Conservation (phyloP, 2,329 filamentous ascomycete species). For the Exophiala dermatitidis region DNA sequence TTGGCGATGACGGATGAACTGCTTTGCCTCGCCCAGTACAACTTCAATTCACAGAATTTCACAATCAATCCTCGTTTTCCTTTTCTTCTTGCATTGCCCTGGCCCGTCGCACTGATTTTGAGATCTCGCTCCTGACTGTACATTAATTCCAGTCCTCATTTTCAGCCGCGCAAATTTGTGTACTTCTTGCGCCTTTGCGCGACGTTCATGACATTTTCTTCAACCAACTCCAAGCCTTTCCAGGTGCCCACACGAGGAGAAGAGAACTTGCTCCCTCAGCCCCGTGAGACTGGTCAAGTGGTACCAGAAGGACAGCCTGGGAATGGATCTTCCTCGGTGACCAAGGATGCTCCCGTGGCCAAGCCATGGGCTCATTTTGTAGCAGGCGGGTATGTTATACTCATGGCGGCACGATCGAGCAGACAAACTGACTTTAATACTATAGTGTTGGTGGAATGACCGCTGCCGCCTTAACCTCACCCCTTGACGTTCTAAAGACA, state of each 20-base stretch:
- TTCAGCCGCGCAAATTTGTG: background rate
- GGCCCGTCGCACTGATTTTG: too few relatives aligned
- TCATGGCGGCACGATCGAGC: too few relatives aligned
- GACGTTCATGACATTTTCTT: conserved; percentile 26
- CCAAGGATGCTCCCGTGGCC: conserved; percentile 37
- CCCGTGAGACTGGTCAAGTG: conserved; percentile 36
- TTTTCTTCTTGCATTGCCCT: too few relatives aligned
- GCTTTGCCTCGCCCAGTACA: background rate
- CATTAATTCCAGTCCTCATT: background rate
- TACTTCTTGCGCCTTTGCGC: background rate
- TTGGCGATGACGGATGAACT: background rate
- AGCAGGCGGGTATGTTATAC: conserved; percentile 67
- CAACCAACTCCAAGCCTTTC: conserved; percentile 22
- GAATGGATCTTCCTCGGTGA: conserved; percentile 22
- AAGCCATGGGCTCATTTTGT: conserved; percentile 91
- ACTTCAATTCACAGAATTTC: too few relatives aligned
- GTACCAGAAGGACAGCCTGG: conserved; percentile 27
- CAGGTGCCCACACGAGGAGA: conserved; percentile 22
- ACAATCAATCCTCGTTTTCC: too few relatives aligned
- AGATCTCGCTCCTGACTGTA: background rate
- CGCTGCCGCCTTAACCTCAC: conserved; percentile 83
- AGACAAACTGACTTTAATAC: conserved; percentile 14
- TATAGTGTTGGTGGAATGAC: conserved; percentile 79
- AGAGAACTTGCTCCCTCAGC: conserved; percentile 23
- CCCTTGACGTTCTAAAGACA: conserved; percentile 89